Conservation (phyloP, 495 filamentous ascomycete genomes). For the Hypoxylon fragiforme region DNA sequence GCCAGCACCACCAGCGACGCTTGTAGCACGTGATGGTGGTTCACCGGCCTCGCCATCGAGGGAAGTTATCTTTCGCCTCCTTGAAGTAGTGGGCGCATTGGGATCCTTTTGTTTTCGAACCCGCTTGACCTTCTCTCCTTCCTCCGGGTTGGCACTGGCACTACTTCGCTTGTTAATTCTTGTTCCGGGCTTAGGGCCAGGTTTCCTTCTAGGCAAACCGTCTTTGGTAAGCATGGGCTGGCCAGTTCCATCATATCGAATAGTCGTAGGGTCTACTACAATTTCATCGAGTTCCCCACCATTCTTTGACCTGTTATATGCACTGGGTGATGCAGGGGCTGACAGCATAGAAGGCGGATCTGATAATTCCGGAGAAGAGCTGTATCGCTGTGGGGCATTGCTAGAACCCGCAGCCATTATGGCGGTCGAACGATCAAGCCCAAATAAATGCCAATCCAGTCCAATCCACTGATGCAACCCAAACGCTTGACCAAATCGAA, state of each 20-base stretch:
- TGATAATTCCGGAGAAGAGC: slow-evolving; percentile 39
- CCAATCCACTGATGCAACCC: no score
- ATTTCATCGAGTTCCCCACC: slow-evolving; percentile 37
- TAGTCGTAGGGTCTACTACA: slow-evolving; percentile 36
- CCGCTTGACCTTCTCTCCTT: slow-evolving; percentile 57
- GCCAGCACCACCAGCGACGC: slow-evolving; percentile 38
- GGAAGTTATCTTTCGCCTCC: slow-evolving; percentile 53
- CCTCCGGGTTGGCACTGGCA: slow-evolving; percentile 38
- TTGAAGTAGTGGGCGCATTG: slow-evolving; percentile 54
- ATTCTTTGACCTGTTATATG: slow-evolving; percentile 28
- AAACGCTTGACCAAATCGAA: no score
- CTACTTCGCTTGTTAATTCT: slow-evolving; percentile 49
- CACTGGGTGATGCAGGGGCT: slow-evolving; percentile 29
- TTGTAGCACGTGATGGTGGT: slow-evolving; percentile 22
- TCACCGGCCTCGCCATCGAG: slow-evolving; percentile 26
- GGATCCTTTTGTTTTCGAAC: slow-evolving; percentile 60
- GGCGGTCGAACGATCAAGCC: background rate
- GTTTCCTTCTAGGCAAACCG: slow-evolving; percentile 52
- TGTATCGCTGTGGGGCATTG: slow-evolving; percentile 24
- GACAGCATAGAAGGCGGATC: slow-evolving; percentile 39
- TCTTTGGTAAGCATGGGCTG: slow-evolving; percentile 47
- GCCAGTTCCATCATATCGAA: slow-evolving; percentile 36
- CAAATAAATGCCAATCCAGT: no score
- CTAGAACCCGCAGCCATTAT: slow-evolving; percentile 33
- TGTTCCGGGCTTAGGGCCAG: slow-evolving; percentile 55